These are phyloP conservation scores for Potentilla sterilis DNA, from an alignment of 306 rosid species.

Conservation along the genomic window DNA sequence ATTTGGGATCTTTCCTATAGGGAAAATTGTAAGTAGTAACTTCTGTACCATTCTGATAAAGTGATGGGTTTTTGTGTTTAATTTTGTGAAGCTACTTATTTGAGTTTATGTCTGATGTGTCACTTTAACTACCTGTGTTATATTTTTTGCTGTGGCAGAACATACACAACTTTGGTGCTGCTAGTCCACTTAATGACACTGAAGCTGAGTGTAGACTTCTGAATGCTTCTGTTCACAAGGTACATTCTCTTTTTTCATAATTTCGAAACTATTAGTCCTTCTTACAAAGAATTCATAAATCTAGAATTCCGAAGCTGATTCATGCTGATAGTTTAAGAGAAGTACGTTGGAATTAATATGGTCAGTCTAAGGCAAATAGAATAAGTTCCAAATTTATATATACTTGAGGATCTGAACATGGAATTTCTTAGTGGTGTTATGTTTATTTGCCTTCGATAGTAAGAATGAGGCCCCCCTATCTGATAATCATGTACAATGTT, in stretches of 20 bases:
- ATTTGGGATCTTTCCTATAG: conserved; percentile 89
- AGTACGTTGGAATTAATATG: conserved; percentile 13
- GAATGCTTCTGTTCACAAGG: conserved; percentile 78
- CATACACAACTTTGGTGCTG: conserved; percentile 58
- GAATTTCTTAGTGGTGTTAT: background rate
- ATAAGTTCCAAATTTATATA: background rate
- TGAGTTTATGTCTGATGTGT: conserved; percentile 12
- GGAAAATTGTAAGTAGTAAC: conserved; percentile 67
- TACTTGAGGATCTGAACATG: background rate
- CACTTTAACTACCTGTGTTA: conserved; percentile 23
- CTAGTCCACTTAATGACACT: conserved; percentile 40
- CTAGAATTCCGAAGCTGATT: background rate
- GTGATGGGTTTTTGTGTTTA: conserved; percentile 11
- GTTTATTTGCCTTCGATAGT: background rate
- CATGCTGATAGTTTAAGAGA: background rate
- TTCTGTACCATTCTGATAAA: conserved; percentile 19
- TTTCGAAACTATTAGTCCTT: background rate
- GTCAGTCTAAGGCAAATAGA: background rate
- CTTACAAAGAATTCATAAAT: background rate
- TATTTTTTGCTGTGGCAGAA: conserved; percentile 50
- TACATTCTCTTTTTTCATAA: conserved; percentile 26
- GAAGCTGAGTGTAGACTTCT: conserved; percentile 46
- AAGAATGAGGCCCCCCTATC: background rate
- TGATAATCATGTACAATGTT: background rate
- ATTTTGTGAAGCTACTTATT: conserved; percentile 9